Conservation (phyloP, 2,329 filamentous ascomycete genomes). For the Arthrobotrys sinensis region DNA sequence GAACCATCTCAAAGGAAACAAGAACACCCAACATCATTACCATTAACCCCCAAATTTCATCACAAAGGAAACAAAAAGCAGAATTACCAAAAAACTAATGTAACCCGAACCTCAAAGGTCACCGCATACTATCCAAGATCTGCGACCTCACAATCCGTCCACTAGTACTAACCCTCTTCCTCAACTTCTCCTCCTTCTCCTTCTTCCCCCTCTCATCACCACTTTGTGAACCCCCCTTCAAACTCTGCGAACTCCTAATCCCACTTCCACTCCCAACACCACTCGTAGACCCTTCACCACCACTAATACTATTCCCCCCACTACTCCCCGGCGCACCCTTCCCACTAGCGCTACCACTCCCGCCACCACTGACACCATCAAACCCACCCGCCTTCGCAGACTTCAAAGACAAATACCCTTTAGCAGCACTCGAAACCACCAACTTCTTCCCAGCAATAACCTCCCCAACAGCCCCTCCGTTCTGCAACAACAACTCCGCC, state of each 20-base stretch:
- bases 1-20: neutral
- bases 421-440: conserved; percentile 83
- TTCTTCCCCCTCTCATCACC: conserved; percentile 69
- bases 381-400: conserved; percentile 69
- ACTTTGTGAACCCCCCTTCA: conserved; percentile 55
- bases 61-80: neutral
- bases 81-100: neutral
- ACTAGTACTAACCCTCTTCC: conserved; percentile 84
- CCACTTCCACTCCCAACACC: conserved; percentile 11
- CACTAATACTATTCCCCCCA: conserved; percentile 66
- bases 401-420: conserved; percentile 87
- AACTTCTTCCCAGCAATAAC: conserved; percentile 77
- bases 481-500: conserved; percentile 91
- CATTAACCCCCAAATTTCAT: conserved; percentile 8
- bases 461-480: conserved; percentile 84
- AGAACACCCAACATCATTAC: conserved; percentile 17
- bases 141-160: conserved; percentile 72
- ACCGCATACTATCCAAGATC: conserved; percentile 57
- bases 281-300: conserved; percentile 26
- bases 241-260: conserved; percentile 13
- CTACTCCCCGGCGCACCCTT: conserved; percentile 64
- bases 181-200: conserved; percentile 77
- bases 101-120: conserved; percentile 17
- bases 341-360: conserved; percentile 72
- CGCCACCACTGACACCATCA: conserved; percentile 73